Evolutionary conservation across 805 yeast genomes (phyloP).

Genomic region (Suhomyces canberraensis): DNA sequence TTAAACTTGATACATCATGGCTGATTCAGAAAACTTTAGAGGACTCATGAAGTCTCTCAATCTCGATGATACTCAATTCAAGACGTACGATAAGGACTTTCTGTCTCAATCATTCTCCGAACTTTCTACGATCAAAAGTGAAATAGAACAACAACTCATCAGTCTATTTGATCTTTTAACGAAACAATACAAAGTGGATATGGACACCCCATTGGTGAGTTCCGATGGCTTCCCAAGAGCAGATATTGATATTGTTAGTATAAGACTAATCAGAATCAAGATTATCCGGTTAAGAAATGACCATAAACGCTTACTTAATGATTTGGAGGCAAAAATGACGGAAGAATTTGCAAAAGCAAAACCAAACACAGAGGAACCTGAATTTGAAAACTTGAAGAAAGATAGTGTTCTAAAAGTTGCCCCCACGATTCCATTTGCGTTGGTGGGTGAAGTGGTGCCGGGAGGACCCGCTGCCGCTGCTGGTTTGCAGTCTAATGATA

Average conservation of each 20-base stretch:
- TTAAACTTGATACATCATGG: no score
- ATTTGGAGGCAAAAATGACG: conserved; percentile 46
- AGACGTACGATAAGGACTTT: conserved; percentile 18
- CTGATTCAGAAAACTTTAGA: conserved; percentile 11
- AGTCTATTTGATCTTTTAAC: conserved; percentile 41
- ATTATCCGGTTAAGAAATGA: conserved; percentile 74
- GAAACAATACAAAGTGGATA: conserved; percentile 47
- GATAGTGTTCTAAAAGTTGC: background rate
- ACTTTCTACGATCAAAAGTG: conserved; percentile 28
- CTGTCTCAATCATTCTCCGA: conserved; percentile 14
- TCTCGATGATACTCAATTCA: conserved; percentile 21
- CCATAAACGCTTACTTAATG: conserved; percentile 44
- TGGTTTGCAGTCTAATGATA: conserved; percentile 57
- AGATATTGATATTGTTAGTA: conserved; percentile 73
- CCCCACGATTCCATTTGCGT: conserved; percentile 48
- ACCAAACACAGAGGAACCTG: background rate
- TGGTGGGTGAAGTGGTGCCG: conserved; percentile 45
- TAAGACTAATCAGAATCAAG: conserved; percentile 59
- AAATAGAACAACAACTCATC: conserved; percentile 34
- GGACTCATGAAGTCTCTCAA: conserved; percentile 29
- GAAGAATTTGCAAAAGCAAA: conserved; percentile 33
- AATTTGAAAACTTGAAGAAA: background rate
- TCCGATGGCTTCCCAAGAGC: conserved; percentile 81
- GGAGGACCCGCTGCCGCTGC: conserved; percentile 54
- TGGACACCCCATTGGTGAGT: conserved; percentile 63